Evolutionary conservation across 2,329 filamentous ascomycete genomes (phyloP).

Genomic region (Hypomyces rosellus): DNA sequence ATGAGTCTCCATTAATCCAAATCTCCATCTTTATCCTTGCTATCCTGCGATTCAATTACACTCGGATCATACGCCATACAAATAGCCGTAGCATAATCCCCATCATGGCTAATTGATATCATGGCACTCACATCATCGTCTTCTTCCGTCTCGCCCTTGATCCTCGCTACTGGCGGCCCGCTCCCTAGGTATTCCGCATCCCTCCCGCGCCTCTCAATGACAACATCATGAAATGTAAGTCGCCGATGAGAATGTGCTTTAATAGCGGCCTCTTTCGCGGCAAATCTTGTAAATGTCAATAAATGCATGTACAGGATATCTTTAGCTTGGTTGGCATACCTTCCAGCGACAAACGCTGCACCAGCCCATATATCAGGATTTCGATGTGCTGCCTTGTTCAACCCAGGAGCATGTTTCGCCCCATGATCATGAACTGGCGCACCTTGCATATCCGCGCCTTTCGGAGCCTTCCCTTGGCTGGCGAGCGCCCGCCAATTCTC

Average conservation of each 20-base stretch:
- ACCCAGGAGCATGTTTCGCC: not conserved
- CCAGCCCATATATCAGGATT: constrained; percentile 28
- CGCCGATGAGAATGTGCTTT: constrained; percentile 60
- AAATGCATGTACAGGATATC: not conserved
- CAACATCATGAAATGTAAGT: constrained; percentile 57
- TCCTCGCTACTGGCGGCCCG: constrained; percentile 40
- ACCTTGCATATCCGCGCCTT: not conserved
- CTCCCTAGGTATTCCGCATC: constrained; percentile 24
- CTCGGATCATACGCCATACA: constrained; percentile 44
- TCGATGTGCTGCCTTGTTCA: constrained; percentile 1
- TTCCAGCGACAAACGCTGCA: constrained; percentile 30
- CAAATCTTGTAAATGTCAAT: constrained; percentile 42
- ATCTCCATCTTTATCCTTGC: not conserved
- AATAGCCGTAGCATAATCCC: constrained; percentile 68
- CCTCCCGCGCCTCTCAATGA: constrained; percentile 31
- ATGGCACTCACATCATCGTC: constrained; percentile 50
- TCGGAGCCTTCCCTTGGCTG: not conserved
- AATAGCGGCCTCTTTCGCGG: constrained; percentile 68
- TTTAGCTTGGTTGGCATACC: constrained; percentile 18
- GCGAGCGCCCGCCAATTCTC: not conserved
- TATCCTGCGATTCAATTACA: not conserved
- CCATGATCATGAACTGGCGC: constrained; percentile 1
- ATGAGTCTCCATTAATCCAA: not conserved
- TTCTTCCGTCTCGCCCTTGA: constrained; percentile 24
- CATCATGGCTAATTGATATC: constrained; percentile 83